These are phyloP conservation scores for Chalaropsis thielavioides DNA, from an alignment of 2,329 filamentous ascomycete genomes.

Conservation along the genomic window DNA sequence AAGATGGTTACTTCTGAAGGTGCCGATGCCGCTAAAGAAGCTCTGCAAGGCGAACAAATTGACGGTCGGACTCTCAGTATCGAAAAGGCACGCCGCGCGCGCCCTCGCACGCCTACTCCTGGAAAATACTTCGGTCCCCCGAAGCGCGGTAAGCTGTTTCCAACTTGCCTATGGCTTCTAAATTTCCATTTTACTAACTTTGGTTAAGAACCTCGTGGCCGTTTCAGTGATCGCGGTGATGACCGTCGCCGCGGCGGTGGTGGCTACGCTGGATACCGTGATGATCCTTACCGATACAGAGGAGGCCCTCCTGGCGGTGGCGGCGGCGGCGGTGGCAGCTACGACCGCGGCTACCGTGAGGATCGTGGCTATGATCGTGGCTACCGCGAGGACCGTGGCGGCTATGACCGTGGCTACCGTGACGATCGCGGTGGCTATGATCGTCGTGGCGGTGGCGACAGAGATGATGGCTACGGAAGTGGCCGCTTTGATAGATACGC, in stretches of 20 bases:
- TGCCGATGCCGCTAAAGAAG: constrained; percentile 93
- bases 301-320: constrained; percentile 29
- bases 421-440: constrained; percentile 33
- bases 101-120: constrained; percentile 87
- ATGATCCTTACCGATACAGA: constrained; percentile 45
- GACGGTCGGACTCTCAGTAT: constrained; percentile 95
- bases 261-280: constrained; percentile 34
- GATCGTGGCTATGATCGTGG: constrained; percentile 34
- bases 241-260: constrained; percentile 46
- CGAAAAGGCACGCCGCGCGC: constrained; percentile 91
- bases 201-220: constrained; percentile 26
- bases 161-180: neutral
- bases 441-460: constrained; percentile 37
- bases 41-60: constrained; percentile 84
- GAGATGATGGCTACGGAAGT: constrained; percentile 29
- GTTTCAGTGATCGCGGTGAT: constrained; percentile 45
- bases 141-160: constrained; percentile 64
- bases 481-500: constrained; percentile 21
- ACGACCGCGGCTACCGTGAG: constrained; percentile 37
- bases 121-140: constrained; percentile 98
- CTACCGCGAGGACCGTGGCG: constrained; percentile 37
- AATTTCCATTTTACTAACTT: neutral
- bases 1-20: constrained; percentile 95
- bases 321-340: constrained; percentile 33
- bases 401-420: constrained; percentile 25